Conservation (phyloP, 2,329 filamentous ascomycete genomes). For the Stemphylium vesicarium region DNA sequence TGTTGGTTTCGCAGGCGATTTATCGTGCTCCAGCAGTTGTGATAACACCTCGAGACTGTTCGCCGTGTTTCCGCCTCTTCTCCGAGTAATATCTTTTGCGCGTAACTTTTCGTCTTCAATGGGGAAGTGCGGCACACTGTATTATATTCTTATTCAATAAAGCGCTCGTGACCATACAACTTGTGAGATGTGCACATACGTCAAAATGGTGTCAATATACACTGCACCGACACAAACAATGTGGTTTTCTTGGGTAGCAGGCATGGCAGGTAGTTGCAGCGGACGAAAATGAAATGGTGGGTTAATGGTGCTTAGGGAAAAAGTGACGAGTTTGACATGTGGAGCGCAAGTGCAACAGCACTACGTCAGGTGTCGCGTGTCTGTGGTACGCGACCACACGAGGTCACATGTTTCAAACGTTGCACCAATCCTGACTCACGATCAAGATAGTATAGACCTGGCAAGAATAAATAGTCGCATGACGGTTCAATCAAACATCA, state of each 20-base stretch:
- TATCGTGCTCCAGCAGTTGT: conserved; percentile 52
- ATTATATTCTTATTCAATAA: background rate
- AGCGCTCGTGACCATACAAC: background rate
- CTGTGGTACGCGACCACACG: background rate
- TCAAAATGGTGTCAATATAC: conserved; percentile 70
- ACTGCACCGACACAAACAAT: conserved; percentile 71
- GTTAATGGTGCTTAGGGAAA: background rate
- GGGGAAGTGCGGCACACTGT: conserved; percentile 70
- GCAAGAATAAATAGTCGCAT: background rate
- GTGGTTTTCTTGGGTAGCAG: conserved; percentile 45
- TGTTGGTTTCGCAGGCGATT: background rate
- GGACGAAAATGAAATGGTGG: background rate
- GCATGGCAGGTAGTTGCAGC: background rate
- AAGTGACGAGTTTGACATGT: conserved; percentile 4
- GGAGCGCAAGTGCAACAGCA: conserved; percentile 5
- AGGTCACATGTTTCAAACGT: conserved; percentile 1
- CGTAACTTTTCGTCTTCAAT: conserved; percentile 75
- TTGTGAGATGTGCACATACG: background rate
- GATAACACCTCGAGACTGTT: conserved; percentile 75
- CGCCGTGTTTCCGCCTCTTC: conserved; percentile 75
- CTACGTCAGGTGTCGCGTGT: conserved; percentile 9
- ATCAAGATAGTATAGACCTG: no score
- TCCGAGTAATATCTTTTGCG: conserved; percentile 63
- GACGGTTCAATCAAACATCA: background rate
- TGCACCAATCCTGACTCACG: background rate